Conservation (phyloP, 306 rosid genomes). For the Acmispon strigosus region DNA sequence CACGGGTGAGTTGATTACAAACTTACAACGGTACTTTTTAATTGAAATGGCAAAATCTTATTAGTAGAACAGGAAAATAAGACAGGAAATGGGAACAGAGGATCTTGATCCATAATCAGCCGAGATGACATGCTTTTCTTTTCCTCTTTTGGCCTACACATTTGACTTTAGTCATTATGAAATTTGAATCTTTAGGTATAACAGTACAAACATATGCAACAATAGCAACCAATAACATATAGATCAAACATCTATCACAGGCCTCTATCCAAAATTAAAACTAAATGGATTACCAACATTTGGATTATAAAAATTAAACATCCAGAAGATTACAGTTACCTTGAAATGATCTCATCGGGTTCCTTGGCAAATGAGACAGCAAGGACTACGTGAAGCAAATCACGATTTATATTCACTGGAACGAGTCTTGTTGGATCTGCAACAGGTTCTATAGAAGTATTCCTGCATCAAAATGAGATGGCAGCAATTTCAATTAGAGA, state of each 20-base stretch:
- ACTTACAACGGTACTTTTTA: no score
- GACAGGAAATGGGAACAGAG: no score
- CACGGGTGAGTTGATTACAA: no score
- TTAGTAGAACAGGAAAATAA: no score
- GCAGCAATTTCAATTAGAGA: not conserved
- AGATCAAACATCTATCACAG: not conserved
- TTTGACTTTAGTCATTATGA: not conserved
- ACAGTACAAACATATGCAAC: not conserved
- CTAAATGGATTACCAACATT: not conserved
- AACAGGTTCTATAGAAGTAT: slow-evolving; percentile 87
- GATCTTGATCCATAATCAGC: no score
- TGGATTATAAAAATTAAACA: not conserved
- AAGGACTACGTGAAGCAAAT: slow-evolving; percentile 73
- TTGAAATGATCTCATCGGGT: slow-evolving; percentile 85
- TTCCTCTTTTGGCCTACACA: not conserved
- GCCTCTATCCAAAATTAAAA: not conserved
- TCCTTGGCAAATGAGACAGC: slow-evolving; percentile 90
- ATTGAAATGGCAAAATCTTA: no score
- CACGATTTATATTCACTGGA: slow-evolving; percentile 68
- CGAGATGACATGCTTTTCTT: not conserved
- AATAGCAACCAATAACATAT: not conserved
- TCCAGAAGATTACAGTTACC: slow-evolving; percentile 39
- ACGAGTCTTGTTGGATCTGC: slow-evolving; percentile 89
- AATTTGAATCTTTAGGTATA: not conserved
- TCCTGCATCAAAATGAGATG: slow-evolving; percentile 56